Evolutionary conservation across 306 rosid genomes (phyloP), one percentile per base, ranked within the genome.

Genomic region (Biancaea sappan): DNA sequence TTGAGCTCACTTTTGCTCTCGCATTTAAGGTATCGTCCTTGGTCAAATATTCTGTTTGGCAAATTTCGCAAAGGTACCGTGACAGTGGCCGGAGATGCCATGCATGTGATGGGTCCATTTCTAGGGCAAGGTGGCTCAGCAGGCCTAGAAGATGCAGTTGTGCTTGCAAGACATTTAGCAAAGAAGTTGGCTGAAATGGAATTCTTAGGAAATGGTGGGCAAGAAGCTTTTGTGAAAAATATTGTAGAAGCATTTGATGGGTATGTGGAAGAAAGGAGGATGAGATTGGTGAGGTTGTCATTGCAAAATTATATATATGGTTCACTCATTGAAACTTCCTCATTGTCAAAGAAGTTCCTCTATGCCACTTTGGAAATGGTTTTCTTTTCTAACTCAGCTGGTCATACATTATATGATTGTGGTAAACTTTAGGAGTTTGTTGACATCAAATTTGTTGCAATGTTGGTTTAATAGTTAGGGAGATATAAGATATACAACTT

Each of bases 81-180:
- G 25, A 66, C 82, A 2, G 60, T 81, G 66, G 85, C 82, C 1
- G 85, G 82, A 8, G 85, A 81, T 69, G 81, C 82, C 15, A 81
- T 77, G 82, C 85, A 81, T 35, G 22, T 59, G n/a, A 81, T 81
- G 85, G 79, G 79, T 32, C 85, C 85, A 4, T 81, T 77, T 12
- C 71, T 77, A 13, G 82, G 79, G 0, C 85, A 81, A 62, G 85
- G 85, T 7, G 79, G 82, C 57, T 81, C 85, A 1, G 72, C 81
- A 0, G 79, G 31, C 19, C 2, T 81, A 16, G 79, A 81, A 72
- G 82, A 81, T 22, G 78, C 82, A 0, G 26, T 77, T 14, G 75
- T 72, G 4, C 54, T 81, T 15, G 79, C 82, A 0, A 58, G 79
- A 5, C 46, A 66, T 25, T 66, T 77, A 60, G 66, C 82, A 8